Conservation (phyloP, 2,329 filamentous ascomycete species). For the Aspergillus oerlinghausenensis region DNA sequence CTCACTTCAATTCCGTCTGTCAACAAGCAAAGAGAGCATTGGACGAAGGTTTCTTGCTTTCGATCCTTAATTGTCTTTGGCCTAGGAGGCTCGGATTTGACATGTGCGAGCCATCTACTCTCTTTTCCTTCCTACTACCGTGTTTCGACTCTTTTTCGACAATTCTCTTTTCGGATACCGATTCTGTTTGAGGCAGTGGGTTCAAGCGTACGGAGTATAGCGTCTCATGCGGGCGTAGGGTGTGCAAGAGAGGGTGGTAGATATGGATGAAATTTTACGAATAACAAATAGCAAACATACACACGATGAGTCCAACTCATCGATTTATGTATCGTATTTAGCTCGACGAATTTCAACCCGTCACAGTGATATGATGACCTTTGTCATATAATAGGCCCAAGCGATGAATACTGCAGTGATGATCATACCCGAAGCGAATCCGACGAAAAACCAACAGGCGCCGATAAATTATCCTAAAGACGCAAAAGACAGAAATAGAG, state of each 20-base stretch:
- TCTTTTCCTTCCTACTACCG: background rate
- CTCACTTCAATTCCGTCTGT: background rate
- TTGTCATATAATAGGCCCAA: slow-evolving; percentile 1
- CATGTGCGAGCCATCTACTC: background rate
- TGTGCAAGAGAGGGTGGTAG: background rate
- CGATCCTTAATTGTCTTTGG: background rate
- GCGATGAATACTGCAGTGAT: background rate
- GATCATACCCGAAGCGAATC: background rate
- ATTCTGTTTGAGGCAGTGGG: background rate
- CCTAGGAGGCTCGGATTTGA: background rate
- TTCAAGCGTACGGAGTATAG: background rate
- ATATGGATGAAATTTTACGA: slow-evolving; percentile 7
- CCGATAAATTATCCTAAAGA: background rate
- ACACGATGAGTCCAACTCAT: slow-evolving; percentile 2
- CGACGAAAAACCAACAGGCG: background rate
- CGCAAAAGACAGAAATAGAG: slow-evolving; percentile 7
- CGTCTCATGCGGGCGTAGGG: slow-evolving; percentile 10
- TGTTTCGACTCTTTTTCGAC: background rate
- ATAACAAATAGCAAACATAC: slow-evolving; percentile 1
- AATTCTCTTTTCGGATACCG: background rate
- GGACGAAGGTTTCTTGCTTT: background rate
- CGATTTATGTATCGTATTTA: slow-evolving; percentile 8
- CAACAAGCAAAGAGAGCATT: background rate
- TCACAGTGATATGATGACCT: background rate
- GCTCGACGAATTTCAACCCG: background rate